A percentile compares a stretch with the other conserved stretches of the same genome.
Conservation (phyloP, 1,284 basidiomycete genomes). For the Ceratobasidium sp. region DNA sequence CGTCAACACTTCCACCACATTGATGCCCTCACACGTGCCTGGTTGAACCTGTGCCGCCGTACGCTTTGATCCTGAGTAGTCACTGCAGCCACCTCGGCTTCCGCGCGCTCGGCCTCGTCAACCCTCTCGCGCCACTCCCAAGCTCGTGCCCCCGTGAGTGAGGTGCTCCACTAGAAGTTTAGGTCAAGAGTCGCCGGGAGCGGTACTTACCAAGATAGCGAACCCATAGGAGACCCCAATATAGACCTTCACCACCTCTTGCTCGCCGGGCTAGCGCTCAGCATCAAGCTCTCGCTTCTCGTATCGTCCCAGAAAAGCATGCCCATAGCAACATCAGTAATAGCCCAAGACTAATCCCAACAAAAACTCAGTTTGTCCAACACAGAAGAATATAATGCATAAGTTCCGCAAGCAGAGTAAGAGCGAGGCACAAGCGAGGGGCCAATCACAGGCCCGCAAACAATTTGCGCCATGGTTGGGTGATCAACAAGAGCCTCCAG, state of each 20-base stretch:
- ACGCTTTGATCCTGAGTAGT: constrained; percentile 81
- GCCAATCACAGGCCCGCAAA: too few relatives aligned
- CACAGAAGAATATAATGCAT: too few relatives aligned
- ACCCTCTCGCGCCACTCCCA: constrained; percentile 87
- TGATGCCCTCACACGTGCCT: constrained; percentile 90
- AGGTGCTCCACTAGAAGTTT: constrained; percentile 15
- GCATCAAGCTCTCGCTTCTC: constrained; percentile 38
- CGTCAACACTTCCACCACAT: constrained; percentile 78
- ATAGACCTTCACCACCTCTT: constrained; percentile 35
- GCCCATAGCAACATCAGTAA: constrained; percentile 98
- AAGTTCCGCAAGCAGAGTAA: too few relatives aligned
- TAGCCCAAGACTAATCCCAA: too few relatives aligned
- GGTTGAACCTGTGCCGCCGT: constrained; percentile 80
- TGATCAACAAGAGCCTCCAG: too few relatives aligned
- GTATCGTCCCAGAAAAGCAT: too few relatives aligned
- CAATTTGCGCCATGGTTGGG: too few relatives aligned
- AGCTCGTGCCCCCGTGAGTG: too few relatives aligned
- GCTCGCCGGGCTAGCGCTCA: too few relatives aligned
- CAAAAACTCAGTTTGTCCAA: too few relatives aligned
- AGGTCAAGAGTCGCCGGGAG: constrained; percentile 17
- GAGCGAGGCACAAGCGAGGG: too few relatives aligned
- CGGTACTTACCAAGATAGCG: not conserved
- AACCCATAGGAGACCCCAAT: constrained; percentile 17
- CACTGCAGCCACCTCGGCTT: constrained; percentile 74
- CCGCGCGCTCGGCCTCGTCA: constrained; percentile 82